These are phyloP conservation scores for Apophysomyces variabilis DNA, from an alignment of 371 early-diverging fungal genomes.

Conservation along the genomic window DNA sequence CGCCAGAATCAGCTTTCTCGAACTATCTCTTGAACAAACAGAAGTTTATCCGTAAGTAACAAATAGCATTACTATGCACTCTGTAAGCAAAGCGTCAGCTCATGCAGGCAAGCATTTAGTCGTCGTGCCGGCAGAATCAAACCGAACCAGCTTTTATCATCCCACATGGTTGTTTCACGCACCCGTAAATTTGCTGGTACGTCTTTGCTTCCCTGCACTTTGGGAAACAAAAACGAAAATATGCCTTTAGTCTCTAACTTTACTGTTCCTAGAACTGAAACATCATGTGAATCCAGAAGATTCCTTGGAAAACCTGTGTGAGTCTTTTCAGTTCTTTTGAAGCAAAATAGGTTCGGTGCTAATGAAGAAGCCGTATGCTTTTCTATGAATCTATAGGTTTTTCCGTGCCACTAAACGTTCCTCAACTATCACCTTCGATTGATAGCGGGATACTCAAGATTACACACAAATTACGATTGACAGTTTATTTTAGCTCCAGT, in stretches of 20 bases:
- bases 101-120: not conserved
- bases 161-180: constrained; percentile 9
- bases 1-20: constrained; percentile 17
- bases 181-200: constrained; percentile 12
- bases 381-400: constrained; percentile 2
- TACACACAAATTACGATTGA: constrained; percentile 22
- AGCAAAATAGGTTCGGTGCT: not conserved
- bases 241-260: not conserved
- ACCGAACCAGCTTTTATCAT: constrained; percentile 6
- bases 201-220: not conserved
- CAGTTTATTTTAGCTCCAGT: constrained; percentile 18
- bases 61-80: not conserved
- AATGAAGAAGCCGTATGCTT: not conserved
- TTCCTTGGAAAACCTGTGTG: not conserved
- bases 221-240: too few relatives aligned
- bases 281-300: constrained; percentile 8
- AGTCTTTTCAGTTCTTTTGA: not conserved
- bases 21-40: constrained; percentile 31
- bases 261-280: not conserved
- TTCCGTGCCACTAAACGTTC: constrained; percentile 6
- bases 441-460: constrained; percentile 17
- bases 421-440: constrained; percentile 19
- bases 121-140: constrained; percentile 17
- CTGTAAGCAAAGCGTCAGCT: too few relatives aligned
- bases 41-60: constrained; percentile 39